Evolutionary conservation across 192 early-diverging fungal species (phyloP), one percentile per base, ranked within the genome.

Genomic region (Cetraspora pellucida): DNA sequence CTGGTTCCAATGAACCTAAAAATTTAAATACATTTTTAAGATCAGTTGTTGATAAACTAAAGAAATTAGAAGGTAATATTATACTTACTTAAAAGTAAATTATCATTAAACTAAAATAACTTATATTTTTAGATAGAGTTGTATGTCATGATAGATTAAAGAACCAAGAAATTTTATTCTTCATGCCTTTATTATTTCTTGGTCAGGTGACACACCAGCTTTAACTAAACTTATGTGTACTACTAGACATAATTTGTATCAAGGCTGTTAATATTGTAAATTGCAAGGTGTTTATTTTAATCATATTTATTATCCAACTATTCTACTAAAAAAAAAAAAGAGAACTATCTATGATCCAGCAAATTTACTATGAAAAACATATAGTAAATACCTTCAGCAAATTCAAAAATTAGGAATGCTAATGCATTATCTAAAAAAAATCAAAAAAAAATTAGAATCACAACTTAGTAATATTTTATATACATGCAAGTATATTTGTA

Each of bases 221-320:
- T 10, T 64, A 28, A 64, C 61, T 28, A 64, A 64, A 17, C 31
- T 64, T 11, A 64, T 64, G 61, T 64, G 61, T 64, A n/a, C 28
- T 64, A 64, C 31, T 37, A 27, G 61, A 2, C 61, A 64, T 64
- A 64, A 64, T 64, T 64, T 27, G 1, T 64, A 64, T 17, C 21
- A 64, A 28, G 31, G 61, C 5, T 64, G 28, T 30, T 1, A 6
- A 14, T 64, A 28, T 64, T 64, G 61, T 64, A 17, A 64, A 28
- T 28, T 64, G 1, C 17, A 28, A 5, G 17, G 61, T 14, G 10
- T 30, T 64, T 64, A 64, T 64, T 28, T 17, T 28, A 64, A 64
- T 64, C 27, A 64, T 64, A 28, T 64, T 28, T 64, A 64, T 31
- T 64, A 28, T 64, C 61, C 17, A 64, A 64, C 31, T 37, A 37